Base-by-base conservation (phyloP, 106 monocot species). In the Posidonia australis region DNA sequence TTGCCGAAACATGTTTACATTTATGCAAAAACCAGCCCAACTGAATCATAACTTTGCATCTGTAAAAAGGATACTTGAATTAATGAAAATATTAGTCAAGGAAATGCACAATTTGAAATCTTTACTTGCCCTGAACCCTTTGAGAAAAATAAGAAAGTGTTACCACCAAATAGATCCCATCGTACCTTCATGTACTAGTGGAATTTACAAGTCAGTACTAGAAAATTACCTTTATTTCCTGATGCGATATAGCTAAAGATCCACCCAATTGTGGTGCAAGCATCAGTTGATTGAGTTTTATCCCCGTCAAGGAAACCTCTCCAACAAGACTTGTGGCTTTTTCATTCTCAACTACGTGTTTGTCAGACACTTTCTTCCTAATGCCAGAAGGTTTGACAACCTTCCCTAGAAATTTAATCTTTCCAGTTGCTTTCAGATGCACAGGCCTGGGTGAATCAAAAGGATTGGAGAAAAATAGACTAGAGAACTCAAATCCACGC, bases 341-440 rank as follows among this genome's bases (percentile, higher is more conserved):
- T 46, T 78, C 80, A 65, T 44, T 22, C 10, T 67, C 75, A 67
- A 26, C 42, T 32, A 54, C 52, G 26, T 71, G 67, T 51, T 54
- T 26, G 13, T 67, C 76, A 52, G 54, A 24, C 13, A 43, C 51
- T 58, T 60, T 62, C 16, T 71, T 73, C 2, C 23, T 30, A 32
- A 12, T 20, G 28, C 19, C 62, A 53, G 47, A 13, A 46, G 67
- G 63, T 75, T 80, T 84, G 9, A 73, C 36, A 55, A 98, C 79
- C 68, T 85, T 85, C 72, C 98, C 98, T 73, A 77, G 80, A 77
- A 98, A 87, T 74, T 88, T 98, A 32, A 98, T 27, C 62, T 68
- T 80, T 69, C 98, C 98, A 60, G 90, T 85, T 67, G 87, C 85
- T 74, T 87, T 90, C 73, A 98, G 77, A 67, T 98, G 98, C 49